Evolutionary conservation across 2,329 filamentous ascomycete species (phyloP), one percentile per base, ranked within the genome.

Genomic region (Cladophialophora carrionii): DNA sequence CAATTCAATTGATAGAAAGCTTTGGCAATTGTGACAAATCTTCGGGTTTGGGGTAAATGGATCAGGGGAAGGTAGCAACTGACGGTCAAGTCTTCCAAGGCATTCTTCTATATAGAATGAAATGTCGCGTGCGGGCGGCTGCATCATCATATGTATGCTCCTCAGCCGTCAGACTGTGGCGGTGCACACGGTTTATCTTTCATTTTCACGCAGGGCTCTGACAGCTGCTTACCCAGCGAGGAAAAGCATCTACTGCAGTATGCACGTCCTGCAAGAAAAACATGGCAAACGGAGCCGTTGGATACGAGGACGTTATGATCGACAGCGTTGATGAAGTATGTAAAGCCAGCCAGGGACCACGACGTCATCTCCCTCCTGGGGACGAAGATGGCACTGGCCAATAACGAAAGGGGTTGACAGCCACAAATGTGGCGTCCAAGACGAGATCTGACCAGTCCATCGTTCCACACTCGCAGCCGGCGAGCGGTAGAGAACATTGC

Each of bases 241-340:
- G 57, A 14, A 53, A 60, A 37, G n/a, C 37, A n/a, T 14, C 32
- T 32, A 24, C n/a, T 29, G 48, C 10, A 26, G 20, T 17, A 49
- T 60, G 43, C 57, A 29, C 46, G n/a, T 31, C 29, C 12, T n/a
- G 34, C 57, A 60, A 60, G 57, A 60, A 60, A 53, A 52, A 26
- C 57, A 60, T 60, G 57, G 57, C 48, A 51, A 31, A 31, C 22
- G 17, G 46, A 53, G 49, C 43, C 41, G 24, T 49, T 48, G 56
- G 31, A 29, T 29, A 29, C 26, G 26, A 29, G 26, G 26, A 26
- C 29, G 43, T 20, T 22, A 12, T 7, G 57, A 53, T 60, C 57
- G 48, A 24, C 48, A 43, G 52, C 31, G 14, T 54, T 14, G 20
- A 20, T 12, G 29, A 10, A 34, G 17, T 9, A 2, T 29, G 3